phyloP scores from a whole-genome alignment of 176 grass and related monocot species.

The Musa troglodytarum region DNA sequence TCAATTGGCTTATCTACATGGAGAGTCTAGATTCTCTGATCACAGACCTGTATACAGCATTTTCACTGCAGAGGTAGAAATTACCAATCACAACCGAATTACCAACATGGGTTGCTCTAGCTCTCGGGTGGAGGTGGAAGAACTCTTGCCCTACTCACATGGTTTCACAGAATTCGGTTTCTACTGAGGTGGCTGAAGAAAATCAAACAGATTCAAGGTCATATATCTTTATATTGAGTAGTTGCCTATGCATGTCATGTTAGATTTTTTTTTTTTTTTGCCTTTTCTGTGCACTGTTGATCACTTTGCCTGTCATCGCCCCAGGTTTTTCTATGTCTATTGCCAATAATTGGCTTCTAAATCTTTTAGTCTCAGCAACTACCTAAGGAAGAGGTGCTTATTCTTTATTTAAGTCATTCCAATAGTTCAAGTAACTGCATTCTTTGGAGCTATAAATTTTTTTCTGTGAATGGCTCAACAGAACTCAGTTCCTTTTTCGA shows the following conservation, averaged over 20 bases:
- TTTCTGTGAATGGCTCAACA: neutral
- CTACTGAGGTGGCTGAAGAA: conserved; percentile 23
- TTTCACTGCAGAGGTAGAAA: conserved; percentile 87
- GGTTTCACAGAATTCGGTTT: conserved; percentile 35
- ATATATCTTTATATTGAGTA: too few species aligned
- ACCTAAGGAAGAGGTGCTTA: neutral
- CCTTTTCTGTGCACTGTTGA: neutral
- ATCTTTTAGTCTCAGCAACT: neutral
- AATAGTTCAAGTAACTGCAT: neutral
- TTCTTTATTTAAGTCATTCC: neutral
- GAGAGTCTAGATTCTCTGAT: conserved; percentile 90
- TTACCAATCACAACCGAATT: conserved; percentile 37
- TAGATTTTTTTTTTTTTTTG: too few species aligned
- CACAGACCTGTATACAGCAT: conserved; percentile 82
- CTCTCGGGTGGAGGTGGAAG: conserved; percentile 83
- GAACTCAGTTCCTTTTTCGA: neutral
- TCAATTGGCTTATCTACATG: conserved; percentile 68
- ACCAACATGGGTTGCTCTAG: conserved; percentile 59
- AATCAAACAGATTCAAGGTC: conserved; percentile 27
- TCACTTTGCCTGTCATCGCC: neutral
- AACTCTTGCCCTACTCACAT: conserved; percentile 63
- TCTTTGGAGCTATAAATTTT: neutral
- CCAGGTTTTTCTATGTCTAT: neutral
- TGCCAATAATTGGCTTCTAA: neutral
- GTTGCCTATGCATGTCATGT: too few species aligned